A percentile compares a stretch with the other conserved stretches of the same genome.
Conservation (phyloP, 441 rosid genomes). For the Metrosideros polymorpha region DNA sequence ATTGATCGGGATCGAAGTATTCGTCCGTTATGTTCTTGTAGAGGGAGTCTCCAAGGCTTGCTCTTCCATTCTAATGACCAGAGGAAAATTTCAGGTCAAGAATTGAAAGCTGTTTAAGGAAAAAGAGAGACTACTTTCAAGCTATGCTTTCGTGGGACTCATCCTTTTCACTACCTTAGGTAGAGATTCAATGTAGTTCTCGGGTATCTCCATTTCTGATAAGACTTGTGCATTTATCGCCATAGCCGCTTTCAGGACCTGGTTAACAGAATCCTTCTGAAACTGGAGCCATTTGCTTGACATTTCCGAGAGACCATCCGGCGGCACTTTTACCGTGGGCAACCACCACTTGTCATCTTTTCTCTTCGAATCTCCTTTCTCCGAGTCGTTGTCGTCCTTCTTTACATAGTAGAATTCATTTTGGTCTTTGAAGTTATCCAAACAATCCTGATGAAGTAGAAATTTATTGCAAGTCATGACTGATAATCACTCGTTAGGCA, state of each 20-base stretch:
- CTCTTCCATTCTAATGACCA: slow-evolving; percentile 63
- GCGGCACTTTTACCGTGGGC: slow-evolving; percentile 77
- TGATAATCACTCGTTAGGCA: background rate
- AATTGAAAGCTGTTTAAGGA: background rate
- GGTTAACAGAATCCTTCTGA: slow-evolving; percentile 87
- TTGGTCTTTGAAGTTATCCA: slow-evolving; percentile 63
- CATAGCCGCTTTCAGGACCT: slow-evolving; percentile 96
- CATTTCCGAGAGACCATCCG: slow-evolving; percentile 61
- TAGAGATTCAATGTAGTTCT: slow-evolving; percentile 84
- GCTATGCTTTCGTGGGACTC: background rate
- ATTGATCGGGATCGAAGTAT: slow-evolving; percentile 70
- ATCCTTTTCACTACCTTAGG: slow-evolving; percentile 54
- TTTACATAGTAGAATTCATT: slow-evolving; percentile 52
- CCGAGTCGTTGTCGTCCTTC: slow-evolving; percentile 60
- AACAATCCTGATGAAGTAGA: slow-evolving; percentile 39
- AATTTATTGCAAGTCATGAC: background rate
- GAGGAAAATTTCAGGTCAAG: background rate
- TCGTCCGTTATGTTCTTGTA: slow-evolving; percentile 76
- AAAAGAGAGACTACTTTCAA: background rate
- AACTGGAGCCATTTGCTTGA: slow-evolving; percentile 61
- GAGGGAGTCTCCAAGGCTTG: slow-evolving; percentile 78
- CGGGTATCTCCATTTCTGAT: slow-evolving; percentile 88
- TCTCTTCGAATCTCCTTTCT: slow-evolving; percentile 46
- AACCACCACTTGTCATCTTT: slow-evolving; percentile 97
- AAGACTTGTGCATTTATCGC: slow-evolving; percentile 92